Evolutionary conservation across 164 flowering plant genomes (phyloP), one percentile per base, ranked within the genome.

Genomic region (Sextonia rubra): DNA sequence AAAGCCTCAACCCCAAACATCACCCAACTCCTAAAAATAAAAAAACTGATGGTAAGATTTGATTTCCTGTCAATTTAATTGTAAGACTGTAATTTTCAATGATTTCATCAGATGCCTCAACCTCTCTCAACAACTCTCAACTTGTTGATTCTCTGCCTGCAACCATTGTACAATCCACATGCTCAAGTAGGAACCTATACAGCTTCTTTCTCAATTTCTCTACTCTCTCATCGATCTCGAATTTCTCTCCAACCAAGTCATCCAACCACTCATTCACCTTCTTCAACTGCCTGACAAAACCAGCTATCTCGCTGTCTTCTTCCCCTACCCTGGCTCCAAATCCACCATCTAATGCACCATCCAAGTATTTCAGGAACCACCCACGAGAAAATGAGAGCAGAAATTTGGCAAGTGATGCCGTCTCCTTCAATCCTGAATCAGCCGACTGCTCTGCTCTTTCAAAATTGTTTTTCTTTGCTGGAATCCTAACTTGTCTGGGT

Each of bases 201-300:
- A 90, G 71, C 80, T 86, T 84, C 82, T 88, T 86, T 75, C 69
- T 85, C 74, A 90, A 47, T 4, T 58, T 71, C 72, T 86, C 86
- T n/a, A 86, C 77, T 69, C 80, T 81, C 75, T 79, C 85, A 47
- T 85, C 86, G 32, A 69, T 73, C 62, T 81, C 80, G 65, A 66
- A 64, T 63, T 77, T 79, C 47, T 72, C 72, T 22, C 77, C 79
- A 24, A 74, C 56, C 14, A 79, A 68, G 25, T 81, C 85, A 72
- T 88, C 88, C 73, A 90, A 76, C 91, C 90, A 90, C n/a, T 76
- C 75, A 78, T 85, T 86, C 63, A 86, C 90, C 74, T 81, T 78
- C 73, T 83, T 88, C 52, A 90, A 86, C 77, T 86, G 90, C 65
- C 87, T 83, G 63, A 87, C 80, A 68, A 90, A 75, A 69, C 32